phyloP scores from a whole-genome alignment of 2,329 filamentous ascomycete species.

The Ophiocordyceps camponoti-leonardi region DNA sequence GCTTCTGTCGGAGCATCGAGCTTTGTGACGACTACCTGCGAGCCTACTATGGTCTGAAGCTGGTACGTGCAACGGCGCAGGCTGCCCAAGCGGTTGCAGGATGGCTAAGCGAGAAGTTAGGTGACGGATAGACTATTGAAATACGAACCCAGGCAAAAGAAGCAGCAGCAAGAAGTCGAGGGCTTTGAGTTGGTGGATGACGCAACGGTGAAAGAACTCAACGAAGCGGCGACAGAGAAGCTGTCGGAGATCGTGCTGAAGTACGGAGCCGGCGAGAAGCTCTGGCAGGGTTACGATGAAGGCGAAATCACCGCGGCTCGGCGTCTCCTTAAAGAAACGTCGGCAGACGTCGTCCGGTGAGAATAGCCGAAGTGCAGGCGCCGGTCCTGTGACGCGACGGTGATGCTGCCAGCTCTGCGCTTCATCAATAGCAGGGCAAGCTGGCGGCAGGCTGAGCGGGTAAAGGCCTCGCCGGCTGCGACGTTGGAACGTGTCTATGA shows the following conservation, averaged over 20 bases:
- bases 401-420: conserved; percentile 1
- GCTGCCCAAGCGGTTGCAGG: background rate
- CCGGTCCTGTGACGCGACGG: conserved; percentile 2
- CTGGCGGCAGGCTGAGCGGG: background rate
- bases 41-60: conserved; percentile 80
- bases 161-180: conserved; percentile 25
- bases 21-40: conserved; percentile 85
- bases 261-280: conserved; percentile 38
- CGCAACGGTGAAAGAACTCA: conserved; percentile 47
- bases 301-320: conserved; percentile 56
- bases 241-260: conserved; percentile 60
- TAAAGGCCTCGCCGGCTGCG: background rate
- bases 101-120: conserved; percentile 12
- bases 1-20: conserved; percentile 83
- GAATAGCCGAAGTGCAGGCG: background rate
- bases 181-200: conserved; percentile 36
- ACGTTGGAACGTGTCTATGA: background rate
- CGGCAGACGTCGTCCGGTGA: conserved; percentile 25
- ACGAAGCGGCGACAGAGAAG: conserved; percentile 56
- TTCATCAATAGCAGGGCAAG: background rate
- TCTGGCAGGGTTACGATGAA: conserved; percentile 57
- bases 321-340: conserved; percentile 43
- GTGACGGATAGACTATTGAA: conserved; percentile 32
- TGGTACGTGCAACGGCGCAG: conserved; percentile 31
- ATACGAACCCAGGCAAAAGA: conserved; percentile 23